These are phyloP conservation scores for Phaeodactylum tricornutum DNA, from an alignment of 108 stramenopile genomes.

Conservation along the genomic window DNA sequence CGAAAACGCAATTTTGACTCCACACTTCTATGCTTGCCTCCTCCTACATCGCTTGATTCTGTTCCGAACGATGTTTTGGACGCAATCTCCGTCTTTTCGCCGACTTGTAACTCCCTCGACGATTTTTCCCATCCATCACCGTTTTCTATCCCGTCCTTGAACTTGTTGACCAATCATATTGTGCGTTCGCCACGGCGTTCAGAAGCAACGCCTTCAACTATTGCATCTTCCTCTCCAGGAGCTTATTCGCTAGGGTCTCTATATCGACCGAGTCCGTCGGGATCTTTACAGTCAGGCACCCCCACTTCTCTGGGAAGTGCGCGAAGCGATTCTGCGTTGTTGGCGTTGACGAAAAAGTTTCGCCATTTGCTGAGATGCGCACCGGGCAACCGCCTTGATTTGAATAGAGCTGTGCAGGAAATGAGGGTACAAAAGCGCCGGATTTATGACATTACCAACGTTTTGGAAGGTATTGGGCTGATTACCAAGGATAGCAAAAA, in stretches of 20 bases:
- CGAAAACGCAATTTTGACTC: too few species aligned
- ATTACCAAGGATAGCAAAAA: constrained; percentile 85
- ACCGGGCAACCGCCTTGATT: constrained; percentile 62
- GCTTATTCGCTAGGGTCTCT: background rate
- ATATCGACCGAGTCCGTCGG: constrained; percentile 7
- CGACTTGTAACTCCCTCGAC: too few species aligned
- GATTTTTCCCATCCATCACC: too few species aligned
- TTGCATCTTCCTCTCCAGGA: background rate
- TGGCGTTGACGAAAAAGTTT: constrained; percentile 87
- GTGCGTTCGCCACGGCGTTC: background rate
- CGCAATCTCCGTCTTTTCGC: too few species aligned
- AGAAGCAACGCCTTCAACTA: background rate
- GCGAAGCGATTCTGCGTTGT: constrained; percentile 82
- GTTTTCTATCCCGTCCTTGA: too few species aligned
- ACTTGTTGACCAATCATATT: background rate
- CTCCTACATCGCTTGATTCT: too few species aligned
- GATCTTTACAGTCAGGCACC: constrained; percentile 15
- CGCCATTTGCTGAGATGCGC: constrained; percentile 54
- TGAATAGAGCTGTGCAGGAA: constrained; percentile 78
- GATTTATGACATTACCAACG: constrained; percentile 95
- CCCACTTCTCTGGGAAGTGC: constrained; percentile 27
- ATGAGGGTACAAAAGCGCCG: constrained; percentile 87
- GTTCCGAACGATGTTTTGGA: too few species aligned
- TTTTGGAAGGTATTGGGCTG: constrained; percentile 88
- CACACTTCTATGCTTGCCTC: too few species aligned